phyloP scores from a whole-genome alignment of 2,329 filamentous ascomycete genomes.

The Aspergillus melleus region DNA sequence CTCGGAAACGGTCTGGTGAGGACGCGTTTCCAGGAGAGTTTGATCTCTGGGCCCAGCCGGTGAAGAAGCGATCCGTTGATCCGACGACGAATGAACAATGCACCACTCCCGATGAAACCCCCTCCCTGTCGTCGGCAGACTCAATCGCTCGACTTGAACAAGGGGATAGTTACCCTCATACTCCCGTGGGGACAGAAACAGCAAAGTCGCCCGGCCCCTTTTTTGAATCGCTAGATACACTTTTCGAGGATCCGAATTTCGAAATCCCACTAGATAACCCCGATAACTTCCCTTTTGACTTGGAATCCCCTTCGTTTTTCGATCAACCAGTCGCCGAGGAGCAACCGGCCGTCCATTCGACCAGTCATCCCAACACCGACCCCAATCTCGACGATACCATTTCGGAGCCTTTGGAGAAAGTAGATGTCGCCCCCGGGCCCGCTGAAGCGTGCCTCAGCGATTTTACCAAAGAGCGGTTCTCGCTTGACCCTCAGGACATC shows the following conservation, averaged over 20 bases:
- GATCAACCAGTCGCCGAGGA: background rate
- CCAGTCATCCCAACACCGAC: background rate
- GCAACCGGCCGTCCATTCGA: background rate
- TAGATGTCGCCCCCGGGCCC: background rate
- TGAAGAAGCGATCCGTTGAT: conserved; percentile 20
- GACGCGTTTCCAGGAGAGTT: conserved; percentile 22
- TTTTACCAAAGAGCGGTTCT: conserved; percentile 23
- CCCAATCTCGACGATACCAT: background rate
- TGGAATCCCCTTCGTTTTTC: background rate
- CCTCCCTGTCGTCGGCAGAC: conserved; percentile 22
- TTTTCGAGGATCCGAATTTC: conserved; percentile 19
- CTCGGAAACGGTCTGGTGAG: conserved; percentile 25
- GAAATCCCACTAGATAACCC: conserved; percentile 7
- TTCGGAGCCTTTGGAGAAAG: background rate
- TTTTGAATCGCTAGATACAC: conserved; percentile 21
- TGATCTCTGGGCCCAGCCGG: conserved; percentile 12
- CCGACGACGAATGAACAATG: background rate
- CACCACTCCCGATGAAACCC: conserved; percentile 18
- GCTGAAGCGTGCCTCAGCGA: conserved; percentile 16
- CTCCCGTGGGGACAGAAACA: conserved; percentile 14
- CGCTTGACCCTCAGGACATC: conserved; percentile 22
- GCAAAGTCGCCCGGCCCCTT: conserved; percentile 19
- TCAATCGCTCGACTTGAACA: conserved; percentile 17
- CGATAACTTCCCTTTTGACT: background rate
- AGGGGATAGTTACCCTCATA: conserved; percentile 17